Base-by-base conservation (phyloP, 257 asterid species). In the Petunia secreta region DNA sequence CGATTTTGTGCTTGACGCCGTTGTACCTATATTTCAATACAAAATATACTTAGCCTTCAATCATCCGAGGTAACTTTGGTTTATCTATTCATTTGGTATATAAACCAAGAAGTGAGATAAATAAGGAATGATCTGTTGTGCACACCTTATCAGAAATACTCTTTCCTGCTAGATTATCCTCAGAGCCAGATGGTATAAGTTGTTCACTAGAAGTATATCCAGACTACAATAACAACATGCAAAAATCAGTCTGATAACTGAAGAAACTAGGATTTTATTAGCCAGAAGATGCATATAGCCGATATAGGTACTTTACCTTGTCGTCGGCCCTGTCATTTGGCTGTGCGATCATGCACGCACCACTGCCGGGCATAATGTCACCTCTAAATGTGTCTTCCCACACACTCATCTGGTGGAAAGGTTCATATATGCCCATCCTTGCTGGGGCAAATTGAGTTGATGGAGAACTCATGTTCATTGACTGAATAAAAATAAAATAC, bases 1-100 rank as follows among this genome's bases (percentile, higher is more conserved):
- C 99, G 97, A 79, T 96, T 96, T 76, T 96, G 99, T 1, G 98
- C 98, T 81, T 91, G 86, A 11, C 99, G 95, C 80, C 97, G 86
- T 81, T 89, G 94, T 25, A 89, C 91, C 99, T 93, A 89, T 76
- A 77, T 73, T 73, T 25, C 62, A 73, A 73, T 48, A 73, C 13
- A 15, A 13, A 44, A 43, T 41, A 43, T 58, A 41, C 59, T 58
- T 58, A 15, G 69, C 37, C 59, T 4, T 16, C 3, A 43, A 16
- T 40, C 8, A 59, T 8, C 39, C 15, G 68, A 55, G 10, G 43
- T 8, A 59, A 46, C 41, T 50, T 14, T 48, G 1, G 6, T 71
- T 48, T 48, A 71, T 50, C 44, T 50, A 71, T 71, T 48, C 0
- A 5, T 34, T 4, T 34, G 46, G 6, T 50, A 75, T 75, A 8